These are phyloP conservation scores for Fraxinus velutina DNA, from an alignment of 305 asterid genomes.

Conservation along the genomic window DNA sequence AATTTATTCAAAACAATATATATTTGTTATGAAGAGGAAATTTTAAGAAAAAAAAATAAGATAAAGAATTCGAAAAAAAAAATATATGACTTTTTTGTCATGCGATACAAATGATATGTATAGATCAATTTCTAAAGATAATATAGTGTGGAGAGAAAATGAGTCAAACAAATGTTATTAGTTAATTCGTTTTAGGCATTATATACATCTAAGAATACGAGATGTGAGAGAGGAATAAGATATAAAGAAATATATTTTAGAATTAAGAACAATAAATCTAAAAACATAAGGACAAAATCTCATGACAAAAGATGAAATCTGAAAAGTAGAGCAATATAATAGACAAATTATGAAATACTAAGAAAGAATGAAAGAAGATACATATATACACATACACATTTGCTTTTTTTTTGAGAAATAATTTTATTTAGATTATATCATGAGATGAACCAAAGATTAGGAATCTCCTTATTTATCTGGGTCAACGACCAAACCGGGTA, in stretches of 20 bases:
- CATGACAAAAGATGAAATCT: neutral
- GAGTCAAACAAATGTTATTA: neutral
- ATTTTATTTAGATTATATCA: neutral
- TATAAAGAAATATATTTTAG: neutral
- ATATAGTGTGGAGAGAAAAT: neutral
- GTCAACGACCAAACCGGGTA: neutral
- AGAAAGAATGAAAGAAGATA: neutral
- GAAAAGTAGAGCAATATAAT: neutral
- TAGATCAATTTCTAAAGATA: neutral
- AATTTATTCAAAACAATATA: neutral
- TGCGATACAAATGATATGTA: neutral
- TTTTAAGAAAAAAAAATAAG: neutral
- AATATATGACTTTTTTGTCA: neutral
- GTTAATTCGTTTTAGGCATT: neutral
- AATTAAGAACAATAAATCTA: neutral
- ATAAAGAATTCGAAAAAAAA: neutral
- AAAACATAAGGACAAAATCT: neutral
- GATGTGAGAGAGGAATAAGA: neutral
- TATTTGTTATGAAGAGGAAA: neutral
- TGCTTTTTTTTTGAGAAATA: neutral
- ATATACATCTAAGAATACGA: neutral
- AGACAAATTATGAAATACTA: neutral
- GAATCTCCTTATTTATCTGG: neutral
- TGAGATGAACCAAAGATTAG: neutral
- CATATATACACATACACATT: neutral